Evolutionary conservation across 192 early-diverging fungal genomes (phyloP).

Genomic region (Coemansia javaensis): DNA sequence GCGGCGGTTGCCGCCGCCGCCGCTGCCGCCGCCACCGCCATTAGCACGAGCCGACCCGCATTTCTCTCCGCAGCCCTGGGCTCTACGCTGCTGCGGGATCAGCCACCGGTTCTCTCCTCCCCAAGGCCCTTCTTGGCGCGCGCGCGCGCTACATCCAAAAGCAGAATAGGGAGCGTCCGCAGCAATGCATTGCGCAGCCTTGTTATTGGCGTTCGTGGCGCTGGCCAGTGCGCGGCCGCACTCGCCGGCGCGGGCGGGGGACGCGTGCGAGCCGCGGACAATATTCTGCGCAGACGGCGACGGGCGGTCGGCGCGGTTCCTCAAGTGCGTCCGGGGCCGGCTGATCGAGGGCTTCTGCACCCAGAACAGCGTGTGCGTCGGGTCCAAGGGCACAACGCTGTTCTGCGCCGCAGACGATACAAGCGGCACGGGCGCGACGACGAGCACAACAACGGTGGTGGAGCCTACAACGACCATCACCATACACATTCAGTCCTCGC

Average conservation of each 20-base stretch:
- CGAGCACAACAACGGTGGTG: slow-evolving; percentile 4
- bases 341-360: slow-evolving; percentile 28
- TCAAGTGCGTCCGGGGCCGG: slow-evolving; percentile 32
- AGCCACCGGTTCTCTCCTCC: too few species aligned
- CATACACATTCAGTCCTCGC: too few species aligned
- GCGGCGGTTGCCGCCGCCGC: too few species aligned
- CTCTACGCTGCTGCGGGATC: too few species aligned
- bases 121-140: too few species aligned
- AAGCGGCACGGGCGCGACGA: background rate
- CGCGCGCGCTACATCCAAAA: too few species aligned
- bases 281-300: slow-evolving; percentile 48
- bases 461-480: too few species aligned
- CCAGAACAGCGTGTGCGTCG: slow-evolving; percentile 26
- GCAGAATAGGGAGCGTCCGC: too few species aligned
- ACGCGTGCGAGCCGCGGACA: slow-evolving; percentile 21
- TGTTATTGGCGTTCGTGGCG: slow-evolving; percentile 6
- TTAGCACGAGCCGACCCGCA: too few species aligned
- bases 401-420: slow-evolving; percentile 24
- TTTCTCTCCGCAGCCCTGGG: too few species aligned
- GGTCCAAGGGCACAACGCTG: slow-evolving; percentile 36
- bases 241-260: slow-evolving; percentile 7
- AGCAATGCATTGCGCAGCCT: too few species aligned
- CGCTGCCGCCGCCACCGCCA: too few species aligned
- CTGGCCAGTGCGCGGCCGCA: slow-evolving; percentile 14
- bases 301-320: slow-evolving; percentile 28